phyloP scores from a whole-genome alignment of 2,329 filamentous ascomycete species.

The Chaetomium globosum region DNA sequence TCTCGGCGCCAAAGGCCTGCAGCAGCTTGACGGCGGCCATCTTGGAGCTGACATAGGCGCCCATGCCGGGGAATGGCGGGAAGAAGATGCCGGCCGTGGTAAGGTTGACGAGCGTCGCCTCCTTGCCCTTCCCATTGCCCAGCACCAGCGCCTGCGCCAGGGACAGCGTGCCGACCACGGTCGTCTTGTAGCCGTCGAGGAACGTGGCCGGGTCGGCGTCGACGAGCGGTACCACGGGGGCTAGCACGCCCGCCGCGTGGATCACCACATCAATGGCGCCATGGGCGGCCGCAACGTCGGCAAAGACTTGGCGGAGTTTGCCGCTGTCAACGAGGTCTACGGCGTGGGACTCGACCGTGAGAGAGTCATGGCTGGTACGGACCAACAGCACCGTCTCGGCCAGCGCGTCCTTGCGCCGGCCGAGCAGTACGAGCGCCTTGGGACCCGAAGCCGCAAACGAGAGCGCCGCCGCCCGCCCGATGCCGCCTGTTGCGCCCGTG shows the following conservation, averaged over 20 bases:
- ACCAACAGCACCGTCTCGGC: slow-evolving; percentile 19
- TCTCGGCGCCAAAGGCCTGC: slow-evolving; percentile 24
- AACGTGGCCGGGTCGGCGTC: slow-evolving; percentile 24
- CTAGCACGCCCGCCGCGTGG: slow-evolving; percentile 26
- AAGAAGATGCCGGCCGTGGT: slow-evolving; percentile 24
- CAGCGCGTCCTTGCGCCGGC: slow-evolving; percentile 27
- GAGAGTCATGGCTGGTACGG: slow-evolving; percentile 9
- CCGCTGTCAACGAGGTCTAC: slow-evolving; percentile 21
- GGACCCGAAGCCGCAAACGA: slow-evolving; percentile 30
- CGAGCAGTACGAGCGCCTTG: slow-evolving; percentile 28
- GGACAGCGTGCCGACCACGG: slow-evolving; percentile 22
- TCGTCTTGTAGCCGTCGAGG: slow-evolving; percentile 27
- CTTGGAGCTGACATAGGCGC: slow-evolving; percentile 29
- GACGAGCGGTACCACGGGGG: slow-evolving; percentile 20
- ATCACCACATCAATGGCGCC: slow-evolving; percentile 29
- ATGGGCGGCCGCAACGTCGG: slow-evolving; percentile 9
- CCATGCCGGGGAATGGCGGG: slow-evolving; percentile 25
- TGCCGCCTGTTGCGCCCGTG: slow-evolving; percentile 31
- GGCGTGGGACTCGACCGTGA: slow-evolving; percentile 22
- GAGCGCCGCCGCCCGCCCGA: slow-evolving; percentile 28
- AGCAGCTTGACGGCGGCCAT: slow-evolving; percentile 29
- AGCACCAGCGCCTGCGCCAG: slow-evolving; percentile 21
- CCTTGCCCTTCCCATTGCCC: slow-evolving; percentile 11
- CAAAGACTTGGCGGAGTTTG: slow-evolving; percentile 24
- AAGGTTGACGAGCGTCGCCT: slow-evolving; percentile 25